These are phyloP conservation scores for Populus hybrid DNA, from an alignment of 441 rosid species.

Conservation along the genomic window DNA sequence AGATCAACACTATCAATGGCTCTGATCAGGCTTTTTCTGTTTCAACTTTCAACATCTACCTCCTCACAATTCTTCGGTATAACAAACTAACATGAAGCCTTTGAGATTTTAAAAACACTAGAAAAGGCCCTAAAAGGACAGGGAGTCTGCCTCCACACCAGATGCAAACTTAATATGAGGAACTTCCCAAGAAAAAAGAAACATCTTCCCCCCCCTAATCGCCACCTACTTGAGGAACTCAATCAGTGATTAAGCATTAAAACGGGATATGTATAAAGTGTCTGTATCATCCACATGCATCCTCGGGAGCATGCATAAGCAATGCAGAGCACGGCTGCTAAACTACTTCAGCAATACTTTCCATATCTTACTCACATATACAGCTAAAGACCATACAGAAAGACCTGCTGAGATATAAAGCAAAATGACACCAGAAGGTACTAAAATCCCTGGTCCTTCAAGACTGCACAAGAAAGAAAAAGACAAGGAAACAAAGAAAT, in stretches of 20 bases:
- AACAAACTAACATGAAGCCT: neutral
- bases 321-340: slow-evolving; percentile 14
- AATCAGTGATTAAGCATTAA: slow-evolving; percentile 5
- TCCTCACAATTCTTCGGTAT: neutral
- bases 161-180: slow-evolving; percentile 14
- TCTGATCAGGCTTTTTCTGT: neutral
- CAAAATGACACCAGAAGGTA: slow-evolving; percentile 63
- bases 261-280: slow-evolving; percentile 3
- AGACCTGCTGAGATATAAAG: slow-evolving; percentile 91
- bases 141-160: neutral
- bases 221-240: slow-evolving; percentile 12
- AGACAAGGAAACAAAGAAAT: neutral
- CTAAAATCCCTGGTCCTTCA: slow-evolving; percentile 51
- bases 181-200: neutral
- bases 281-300: slow-evolving; percentile 3
- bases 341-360: slow-evolving; percentile 69
- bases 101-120: slow-evolving; percentile 11
- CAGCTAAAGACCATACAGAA: slow-evolving; percentile 77
- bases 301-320: slow-evolving; percentile 11
- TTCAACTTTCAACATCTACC: slow-evolving; percentile 13
- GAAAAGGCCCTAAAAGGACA: neutral
- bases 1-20: slow-evolving; percentile 1
- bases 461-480: slow-evolving; percentile 37
- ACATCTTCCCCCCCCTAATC: slow-evolving; percentile 11
- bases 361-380: slow-evolving; percentile 81